These are phyloP conservation scores for Candida anglica DNA, from an alignment of 805 yeast genomes.

Conservation along the genomic window DNA sequence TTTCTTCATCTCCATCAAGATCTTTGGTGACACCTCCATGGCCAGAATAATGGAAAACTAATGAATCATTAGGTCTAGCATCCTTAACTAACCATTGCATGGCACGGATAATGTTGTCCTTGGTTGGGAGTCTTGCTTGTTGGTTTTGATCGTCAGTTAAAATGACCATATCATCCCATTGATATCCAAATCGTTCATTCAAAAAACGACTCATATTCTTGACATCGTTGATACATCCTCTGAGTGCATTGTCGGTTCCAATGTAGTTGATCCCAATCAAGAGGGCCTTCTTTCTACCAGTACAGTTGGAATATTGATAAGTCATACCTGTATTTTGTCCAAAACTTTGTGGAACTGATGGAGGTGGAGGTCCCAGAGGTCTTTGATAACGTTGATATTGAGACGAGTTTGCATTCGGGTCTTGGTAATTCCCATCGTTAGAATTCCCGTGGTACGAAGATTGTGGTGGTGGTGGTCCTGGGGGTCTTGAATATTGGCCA, in stretches of 20 bases:
- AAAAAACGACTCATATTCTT: constrained; percentile 33
- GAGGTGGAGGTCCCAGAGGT: constrained; percentile 20
- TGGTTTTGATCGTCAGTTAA: constrained; percentile 34
- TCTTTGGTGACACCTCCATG: constrained; percentile 37
- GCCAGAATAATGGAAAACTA: constrained; percentile 37
- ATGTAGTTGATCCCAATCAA: constrained; percentile 33
- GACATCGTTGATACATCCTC: constrained; percentile 37
- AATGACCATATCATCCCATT: constrained; percentile 34
- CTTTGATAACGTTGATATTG: constrained; percentile 6
- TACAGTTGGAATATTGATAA: constrained; percentile 36
- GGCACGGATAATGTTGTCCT: constrained; percentile 31
- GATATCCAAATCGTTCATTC: constrained; percentile 25
- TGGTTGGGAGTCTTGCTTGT: constrained; percentile 27
- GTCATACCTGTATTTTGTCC: constrained; percentile 32
- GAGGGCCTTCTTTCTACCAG: constrained; percentile 33
- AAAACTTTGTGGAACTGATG: constrained; percentile 31
- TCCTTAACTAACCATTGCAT: constrained; percentile 37
- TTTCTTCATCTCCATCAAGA: constrained; percentile 34
- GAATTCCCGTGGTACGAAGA: constrained; percentile 4
- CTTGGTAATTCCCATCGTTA: constrained; percentile 16
- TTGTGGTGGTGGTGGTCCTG: constrained; percentile 1
- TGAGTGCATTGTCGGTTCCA: constrained; percentile 25
- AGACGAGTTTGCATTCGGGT: constrained; percentile 9
- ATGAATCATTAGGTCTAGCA: constrained; percentile 35
- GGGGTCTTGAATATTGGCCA: constrained; percentile 4